Base-by-base conservation (phyloP, 179 eudicot genomes). In the Beta lomatogona region DNA sequence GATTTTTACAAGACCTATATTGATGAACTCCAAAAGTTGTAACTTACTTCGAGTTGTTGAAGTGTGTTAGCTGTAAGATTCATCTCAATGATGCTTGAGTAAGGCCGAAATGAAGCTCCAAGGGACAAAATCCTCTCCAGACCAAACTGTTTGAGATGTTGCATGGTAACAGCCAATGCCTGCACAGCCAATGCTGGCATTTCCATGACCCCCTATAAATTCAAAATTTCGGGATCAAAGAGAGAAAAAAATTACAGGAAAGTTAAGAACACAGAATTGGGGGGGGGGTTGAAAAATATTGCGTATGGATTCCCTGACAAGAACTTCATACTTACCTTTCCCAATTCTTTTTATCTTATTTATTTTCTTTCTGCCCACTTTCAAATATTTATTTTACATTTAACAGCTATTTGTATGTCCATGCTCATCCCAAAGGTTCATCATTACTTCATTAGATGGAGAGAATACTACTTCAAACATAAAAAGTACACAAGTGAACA, bases 71-170 rank as follows among this genome's bases (percentile, higher is more conserved):
- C 97, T 18, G 99, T 90, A 68, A 96, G 90, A 73, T 82, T 89
- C 96, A 96, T 94, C 90, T 96, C 98, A 81, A 63, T 87, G 79
- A 84, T 89, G 86, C 88, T 81, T 18, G 97, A 89, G 75, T 91
- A 86, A 14, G 99, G 93, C 77, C 92, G 91, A 87, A 91, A 94
- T 71, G 99, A 92, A 88, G 98, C 91, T 79, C 90, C 92, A 85
- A 87, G 85, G 75, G 92, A 89, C 55, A 96, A 63, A 81, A 92
- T 88, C 81, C 89, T 86, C 83, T 94, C 98, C 45, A 94, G 86
- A 72, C 99, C 99, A 91, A 96, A 96, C 91, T 90, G 96, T 87
- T 92, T 96, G 75, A 96, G 90, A 86, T 96, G 96, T 31, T 77
- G 88, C 83, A 88, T 82, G 25, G 90, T 87, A 70, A 96, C 80